Base-by-base conservation (phyloP, 2,329 filamentous ascomycete species). In the Stenocarpella maydis region DNA sequence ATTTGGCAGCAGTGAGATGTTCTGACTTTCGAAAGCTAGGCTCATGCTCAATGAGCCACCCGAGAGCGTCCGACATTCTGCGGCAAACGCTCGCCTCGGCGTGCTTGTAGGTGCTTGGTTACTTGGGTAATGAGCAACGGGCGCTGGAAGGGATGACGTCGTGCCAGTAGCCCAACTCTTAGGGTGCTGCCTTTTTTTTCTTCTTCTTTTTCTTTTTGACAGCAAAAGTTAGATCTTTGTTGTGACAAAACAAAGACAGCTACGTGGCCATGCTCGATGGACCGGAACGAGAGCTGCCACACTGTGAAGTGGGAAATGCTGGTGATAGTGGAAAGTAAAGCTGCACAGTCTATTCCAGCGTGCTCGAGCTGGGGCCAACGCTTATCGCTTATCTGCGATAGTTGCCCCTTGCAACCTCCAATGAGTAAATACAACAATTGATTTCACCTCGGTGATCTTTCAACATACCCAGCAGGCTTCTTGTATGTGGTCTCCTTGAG, bases 91-190 rank as follows among this genome's bases (percentile, higher is more conserved):
- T 47, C 45, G 67, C 49, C 67, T 54, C 21, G 19, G 49, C 26
- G 55, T 10, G 82, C 15, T 82, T 94, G 70, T 86, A 81, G 74
- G 83, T 86, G 26, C 26, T 47, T 24, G 89, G 89, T 47, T 58
- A 21, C 47, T 28, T 19, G 19, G 43, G 67, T 26, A 45, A 37
- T 21, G 14, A n/a, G 34, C 34, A 7, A 37, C 34, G 34, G 37
- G 21, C 24, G 28, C 41, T 66, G 39, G 50, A 73, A 68, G 64
- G 64, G 41, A 65, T 67, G 50, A 73, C 73, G 61, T 72, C 73
- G 67, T 47, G 41, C 50, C 52, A 3, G 41, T 31, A 21, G 3
- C 28, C 8, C 24, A 28, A 8, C 43, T n/a, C 12, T 37, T 19
- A 47, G 58, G 58, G 6, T 37, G 43, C 28, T 63, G 43, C 31